phyloP scores from a whole-genome alignment of 345 rosid genomes.

The Rhodomyrtus tomentosa region DNA sequence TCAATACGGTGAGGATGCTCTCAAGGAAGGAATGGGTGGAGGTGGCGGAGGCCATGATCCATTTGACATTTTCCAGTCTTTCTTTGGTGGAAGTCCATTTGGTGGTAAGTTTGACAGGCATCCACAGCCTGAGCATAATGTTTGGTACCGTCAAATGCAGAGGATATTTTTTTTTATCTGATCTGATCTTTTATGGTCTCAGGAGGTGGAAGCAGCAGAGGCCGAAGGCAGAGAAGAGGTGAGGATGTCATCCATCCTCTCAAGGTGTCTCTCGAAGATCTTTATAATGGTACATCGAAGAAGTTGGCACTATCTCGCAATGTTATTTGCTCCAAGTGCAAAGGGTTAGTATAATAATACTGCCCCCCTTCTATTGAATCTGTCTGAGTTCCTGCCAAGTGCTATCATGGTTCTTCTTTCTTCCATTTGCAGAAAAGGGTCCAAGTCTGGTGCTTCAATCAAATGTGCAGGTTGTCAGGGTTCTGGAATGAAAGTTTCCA shows the following conservation, averaged over 20 bases:
- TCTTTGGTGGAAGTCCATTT: slow-evolving; percentile 70
- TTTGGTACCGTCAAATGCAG: background rate
- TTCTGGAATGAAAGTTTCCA: slow-evolving; percentile 63
- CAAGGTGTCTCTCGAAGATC: slow-evolving; percentile 78
- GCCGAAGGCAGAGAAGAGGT: slow-evolving; percentile 84
- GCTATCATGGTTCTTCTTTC: background rate
- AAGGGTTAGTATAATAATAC: slow-evolving; percentile 40
- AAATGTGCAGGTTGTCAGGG: slow-evolving; percentile 69
- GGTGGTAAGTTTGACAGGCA: slow-evolving; percentile 24
- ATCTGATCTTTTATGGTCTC: background rate
- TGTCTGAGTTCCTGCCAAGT: background rate
- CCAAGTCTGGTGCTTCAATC: slow-evolving; percentile 64
- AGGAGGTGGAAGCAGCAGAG: slow-evolving; percentile 74
- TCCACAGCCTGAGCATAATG: background rate
- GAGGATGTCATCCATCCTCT: slow-evolving; percentile 87
- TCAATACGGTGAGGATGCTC: slow-evolving; percentile 78
- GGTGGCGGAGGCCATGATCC: slow-evolving; percentile 64
- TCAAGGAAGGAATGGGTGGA: slow-evolving; percentile 86
- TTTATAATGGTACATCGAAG: slow-evolving; percentile 72
- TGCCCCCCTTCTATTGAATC: background rate
- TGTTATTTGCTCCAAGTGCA: slow-evolving; percentile 72
- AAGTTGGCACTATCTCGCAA: slow-evolving; percentile 76
- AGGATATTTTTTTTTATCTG: too few relatives aligned
- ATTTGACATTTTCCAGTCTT: slow-evolving; percentile 64
- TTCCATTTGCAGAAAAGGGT: slow-evolving; percentile 42